Percentiles rank a stretch among this genome's conserved stretches.
phyloP scores from a whole-genome alignment of 2,329 filamentous ascomycete genomes.

The Xylariaceae sp. region DNA sequence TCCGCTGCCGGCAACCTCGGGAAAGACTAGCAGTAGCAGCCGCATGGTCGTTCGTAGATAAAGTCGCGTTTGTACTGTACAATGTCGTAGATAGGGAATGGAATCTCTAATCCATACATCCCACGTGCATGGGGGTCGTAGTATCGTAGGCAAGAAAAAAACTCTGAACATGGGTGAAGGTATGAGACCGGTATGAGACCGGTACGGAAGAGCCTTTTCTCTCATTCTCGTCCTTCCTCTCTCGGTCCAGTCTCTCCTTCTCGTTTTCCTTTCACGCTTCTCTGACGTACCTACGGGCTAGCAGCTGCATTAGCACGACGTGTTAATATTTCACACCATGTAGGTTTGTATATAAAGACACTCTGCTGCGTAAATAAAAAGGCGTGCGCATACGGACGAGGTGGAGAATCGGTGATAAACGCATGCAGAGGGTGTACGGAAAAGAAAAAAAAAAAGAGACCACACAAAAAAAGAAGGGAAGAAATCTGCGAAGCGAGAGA shows the following conservation, averaged over 20 bases:
- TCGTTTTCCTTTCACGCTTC: neutral
- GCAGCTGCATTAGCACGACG: neutral
- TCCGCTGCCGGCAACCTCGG: no score
- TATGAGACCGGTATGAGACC: no score
- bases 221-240: neutral
- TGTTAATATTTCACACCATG: neutral
- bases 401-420: neutral
- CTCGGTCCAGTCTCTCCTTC: neutral
- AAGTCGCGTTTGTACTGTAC: no score
- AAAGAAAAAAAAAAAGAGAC: neutral
- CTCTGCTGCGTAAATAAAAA: neutral
- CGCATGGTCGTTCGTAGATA: no score
- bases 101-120: no score
- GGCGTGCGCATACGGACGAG: neutral
- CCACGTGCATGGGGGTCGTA: no score
- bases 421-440: neutral
- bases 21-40: no score
- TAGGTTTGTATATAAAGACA: neutral
- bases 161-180: no score
- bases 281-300: neutral
- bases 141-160: no score
- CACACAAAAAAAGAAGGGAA: neutral
- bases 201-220: neutral
- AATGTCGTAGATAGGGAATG: no score
- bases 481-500: neutral